Percentiles rank a stretch among this genome's conserved stretches.
These are phyloP conservation scores for Penicillium mononematosum DNA, from an alignment of 495 filamentous ascomycete genomes.

Conservation along the genomic window DNA sequence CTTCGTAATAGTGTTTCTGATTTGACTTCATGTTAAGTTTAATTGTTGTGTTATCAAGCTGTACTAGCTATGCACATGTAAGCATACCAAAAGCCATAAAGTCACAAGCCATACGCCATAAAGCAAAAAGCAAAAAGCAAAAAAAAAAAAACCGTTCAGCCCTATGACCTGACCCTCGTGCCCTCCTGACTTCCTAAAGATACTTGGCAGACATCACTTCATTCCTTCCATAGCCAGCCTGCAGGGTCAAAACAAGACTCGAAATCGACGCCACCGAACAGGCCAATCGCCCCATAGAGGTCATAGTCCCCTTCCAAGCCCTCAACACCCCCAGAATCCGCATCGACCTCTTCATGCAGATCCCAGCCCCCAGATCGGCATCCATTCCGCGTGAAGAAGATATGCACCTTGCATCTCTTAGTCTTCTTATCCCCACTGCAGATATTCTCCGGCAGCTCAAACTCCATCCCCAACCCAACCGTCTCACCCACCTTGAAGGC, in stretches of 20 bases:
- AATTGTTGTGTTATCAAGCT: neutral
- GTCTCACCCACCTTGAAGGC: conserved; percentile 54
- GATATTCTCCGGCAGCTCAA: conserved; percentile 39
- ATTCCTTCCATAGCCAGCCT: conserved; percentile 42
- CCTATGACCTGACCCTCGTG: conserved; percentile 9
- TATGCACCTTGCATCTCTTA: conserved; percentile 49
- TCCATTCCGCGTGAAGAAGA: conserved; percentile 81
- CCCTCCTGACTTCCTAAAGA: neutral
- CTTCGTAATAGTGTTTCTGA: neutral
- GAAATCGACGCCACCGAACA: conserved; percentile 69
- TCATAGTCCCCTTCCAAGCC: conserved; percentile 82
- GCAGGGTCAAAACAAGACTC: conserved; percentile 63
- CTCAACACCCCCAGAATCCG: conserved; percentile 59
- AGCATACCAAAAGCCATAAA: neutral
- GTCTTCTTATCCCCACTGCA: conserved; percentile 16
- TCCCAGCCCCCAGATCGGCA: conserved; percentile 66
- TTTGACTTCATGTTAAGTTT: neutral
- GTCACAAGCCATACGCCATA: neutral
- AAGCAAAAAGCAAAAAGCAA: neutral
- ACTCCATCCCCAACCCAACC: conserved; percentile 70
- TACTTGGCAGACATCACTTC: conserved; percentile 16
- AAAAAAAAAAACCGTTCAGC: conserved; percentile 12
- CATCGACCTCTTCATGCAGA: conserved; percentile 80
- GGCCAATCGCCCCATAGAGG: conserved; percentile 75
- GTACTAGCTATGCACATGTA: too few relatives aligned